Conservation (phyloP, 1,284 basidiomycete genomes). For the Pulveroboletus sp. region DNA sequence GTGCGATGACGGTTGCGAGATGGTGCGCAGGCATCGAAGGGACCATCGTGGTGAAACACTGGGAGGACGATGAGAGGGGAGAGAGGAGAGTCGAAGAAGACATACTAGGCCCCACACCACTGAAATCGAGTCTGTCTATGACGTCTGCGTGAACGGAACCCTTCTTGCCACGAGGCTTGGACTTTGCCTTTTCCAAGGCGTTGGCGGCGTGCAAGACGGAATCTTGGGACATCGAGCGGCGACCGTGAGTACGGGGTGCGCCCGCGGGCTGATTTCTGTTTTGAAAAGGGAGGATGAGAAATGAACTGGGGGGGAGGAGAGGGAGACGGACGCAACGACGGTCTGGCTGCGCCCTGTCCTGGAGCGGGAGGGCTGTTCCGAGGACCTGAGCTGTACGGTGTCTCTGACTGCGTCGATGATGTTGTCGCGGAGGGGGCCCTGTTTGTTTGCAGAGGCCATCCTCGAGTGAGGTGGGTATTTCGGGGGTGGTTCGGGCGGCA, state of each 20-base stretch:
- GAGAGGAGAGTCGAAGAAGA: slow-evolving; percentile 18
- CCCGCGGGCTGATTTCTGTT: slow-evolving; percentile 25
- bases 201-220: slow-evolving; percentile 45
- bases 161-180: slow-evolving; percentile 60
- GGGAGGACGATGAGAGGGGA: slow-evolving; percentile 16
- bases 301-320: slow-evolving; percentile 1
- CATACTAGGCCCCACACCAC: slow-evolving; percentile 75
- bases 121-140: slow-evolving; percentile 65
- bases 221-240: slow-evolving; percentile 73
- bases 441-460: slow-evolving; percentile 33
- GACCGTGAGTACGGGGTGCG: slow-evolving; percentile 43
- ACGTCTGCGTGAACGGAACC: slow-evolving; percentile 69
- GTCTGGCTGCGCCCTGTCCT: slow-evolving; percentile 51
- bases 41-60: slow-evolving; percentile 90
- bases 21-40: slow-evolving; percentile 85
- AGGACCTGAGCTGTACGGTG: slow-evolving; percentile 50
- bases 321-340: slow-evolving; percentile 40
- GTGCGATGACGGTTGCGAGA: slow-evolving; percentile 78
- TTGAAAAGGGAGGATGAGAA: slow-evolving; percentile 9
- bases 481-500: slow-evolving; percentile 44
- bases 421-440: slow-evolving; percentile 38
- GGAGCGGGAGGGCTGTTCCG: slow-evolving; percentile 42
- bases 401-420: slow-evolving; percentile 67
- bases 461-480: slow-evolving; percentile 34
- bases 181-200: slow-evolving; percentile 55